A percentile compares a stretch with the other conserved stretches of the same genome.
These are phyloP conservation scores for Casuarina cunninghamiana DNA, from an alignment of 306 rosid species.

Conservation along the genomic window DNA sequence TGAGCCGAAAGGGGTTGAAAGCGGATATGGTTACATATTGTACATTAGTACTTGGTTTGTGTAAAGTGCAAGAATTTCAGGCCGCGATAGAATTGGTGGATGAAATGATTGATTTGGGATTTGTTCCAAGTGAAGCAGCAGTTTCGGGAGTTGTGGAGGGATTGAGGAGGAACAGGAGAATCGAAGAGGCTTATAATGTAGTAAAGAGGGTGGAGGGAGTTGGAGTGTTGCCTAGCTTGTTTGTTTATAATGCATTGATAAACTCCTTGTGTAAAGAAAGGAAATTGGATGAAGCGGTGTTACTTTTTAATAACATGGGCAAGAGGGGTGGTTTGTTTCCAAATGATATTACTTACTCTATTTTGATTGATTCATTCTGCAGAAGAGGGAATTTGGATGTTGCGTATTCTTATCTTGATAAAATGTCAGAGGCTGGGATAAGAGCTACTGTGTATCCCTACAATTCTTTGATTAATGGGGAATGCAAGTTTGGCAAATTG, in stretches of 20 bases:
- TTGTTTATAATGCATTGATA: slow-evolving; percentile 66
- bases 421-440: slow-evolving; percentile 55
- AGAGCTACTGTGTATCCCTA: slow-evolving; percentile 62
- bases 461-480: slow-evolving; percentile 79
- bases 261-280: slow-evolving; percentile 79
- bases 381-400: slow-evolving; percentile 62
- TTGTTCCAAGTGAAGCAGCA: slow-evolving; percentile 69
- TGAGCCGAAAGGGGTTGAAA: slow-evolving; percentile 67
- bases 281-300: slow-evolving; percentile 63
- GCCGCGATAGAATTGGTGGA: slow-evolving; percentile 50
- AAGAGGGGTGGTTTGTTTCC: slow-evolving; percentile 59
- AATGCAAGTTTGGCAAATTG: slow-evolving; percentile 73
- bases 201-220: slow-evolving; percentile 55
- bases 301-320: slow-evolving; percentile 57
- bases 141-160: slow-evolving; percentile 72
- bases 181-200: slow-evolving; percentile 58
- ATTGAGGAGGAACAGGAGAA: slow-evolving; percentile 59
- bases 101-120: slow-evolving; percentile 72
- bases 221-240: slow-evolving; percentile 64
- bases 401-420: slow-evolving; percentile 60
- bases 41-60: slow-evolving; percentile 69
- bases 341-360: slow-evolving; percentile 73
- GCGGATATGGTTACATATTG: slow-evolving; percentile 76
- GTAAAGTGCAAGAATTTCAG: slow-evolving; percentile 58
- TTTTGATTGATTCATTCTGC: slow-evolving; percentile 80